Percentiles rank a stretch among this genome's conserved stretches.
phyloP scores from a whole-genome alignment of 2,329 filamentous ascomycete species.

The Trichoderma simmonsii region DNA sequence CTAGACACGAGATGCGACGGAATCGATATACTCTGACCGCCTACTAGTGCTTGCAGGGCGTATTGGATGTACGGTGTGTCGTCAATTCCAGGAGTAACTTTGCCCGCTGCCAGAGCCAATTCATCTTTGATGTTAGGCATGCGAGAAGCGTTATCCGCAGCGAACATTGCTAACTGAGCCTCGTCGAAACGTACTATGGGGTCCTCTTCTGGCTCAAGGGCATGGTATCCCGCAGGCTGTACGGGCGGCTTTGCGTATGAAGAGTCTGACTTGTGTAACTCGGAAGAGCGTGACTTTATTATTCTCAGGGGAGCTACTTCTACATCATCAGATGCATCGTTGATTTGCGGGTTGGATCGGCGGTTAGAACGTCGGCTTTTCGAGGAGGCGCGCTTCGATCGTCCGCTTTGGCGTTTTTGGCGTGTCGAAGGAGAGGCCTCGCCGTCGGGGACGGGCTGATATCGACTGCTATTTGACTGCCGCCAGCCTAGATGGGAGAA shows the following conservation, averaged over 20 bases:
- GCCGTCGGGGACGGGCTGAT: constrained; percentile 12
- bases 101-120: constrained; percentile 47
- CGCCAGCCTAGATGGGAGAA: constrained; percentile 16
- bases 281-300: constrained; percentile 35
- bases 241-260: constrained; percentile 33
- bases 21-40: constrained; percentile 62
- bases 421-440: constrained; percentile 13
- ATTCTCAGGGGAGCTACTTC: constrained; percentile 32
- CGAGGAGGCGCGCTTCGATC: not conserved
- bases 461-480: constrained; percentile 10
- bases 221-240: constrained; percentile 21
- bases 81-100: constrained; percentile 73
- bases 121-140: constrained; percentile 50
- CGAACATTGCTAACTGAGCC: constrained; percentile 39
- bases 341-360: constrained; percentile 32
- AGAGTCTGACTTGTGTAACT: constrained; percentile 45
- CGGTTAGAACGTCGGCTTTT: constrained; percentile 26
- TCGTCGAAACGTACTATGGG: constrained; percentile 38
- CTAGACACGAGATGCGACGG: constrained; percentile 49
- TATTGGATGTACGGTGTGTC: constrained; percentile 87
- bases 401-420: constrained; percentile 15
- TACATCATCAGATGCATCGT: constrained; percentile 25
- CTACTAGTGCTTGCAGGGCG: constrained; percentile 81
- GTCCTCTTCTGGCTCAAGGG: not conserved
- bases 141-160: constrained; percentile 32